These are phyloP conservation scores for Citrus inodora DNA, from an alignment of 345 rosid genomes.

Conservation along the genomic window DNA sequence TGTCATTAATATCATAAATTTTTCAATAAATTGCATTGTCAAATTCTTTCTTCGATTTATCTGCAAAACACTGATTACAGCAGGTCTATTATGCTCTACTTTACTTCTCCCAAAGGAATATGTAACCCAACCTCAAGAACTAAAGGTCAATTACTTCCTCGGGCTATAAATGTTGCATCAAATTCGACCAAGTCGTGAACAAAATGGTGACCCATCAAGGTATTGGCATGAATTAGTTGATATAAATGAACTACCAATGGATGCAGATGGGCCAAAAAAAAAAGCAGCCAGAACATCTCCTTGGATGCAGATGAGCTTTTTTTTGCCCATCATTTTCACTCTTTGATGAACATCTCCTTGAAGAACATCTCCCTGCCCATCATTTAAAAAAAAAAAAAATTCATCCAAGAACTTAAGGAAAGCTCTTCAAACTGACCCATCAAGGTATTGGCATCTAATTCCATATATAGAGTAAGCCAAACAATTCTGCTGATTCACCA, in stretches of 20 bases:
- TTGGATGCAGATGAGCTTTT: background rate
- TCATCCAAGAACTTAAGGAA: constrained; percentile 15
- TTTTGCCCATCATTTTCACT: too few relatives aligned
- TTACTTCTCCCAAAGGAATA: background rate
- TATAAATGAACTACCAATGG: constrained; percentile 18
- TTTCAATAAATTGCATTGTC: too few relatives aligned
- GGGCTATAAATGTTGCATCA: too few relatives aligned
- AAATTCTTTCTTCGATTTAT: background rate
- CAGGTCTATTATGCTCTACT: background rate
- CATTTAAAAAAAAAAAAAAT: too few relatives aligned
- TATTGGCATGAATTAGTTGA: too few relatives aligned
- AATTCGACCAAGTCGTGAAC: too few relatives aligned
- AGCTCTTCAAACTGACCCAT: constrained; percentile 63
- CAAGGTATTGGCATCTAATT: constrained; percentile 63
- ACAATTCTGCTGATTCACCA: constrained; percentile 41
- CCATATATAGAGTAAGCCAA: constrained; percentile 70
- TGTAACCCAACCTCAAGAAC: too few relatives aligned
- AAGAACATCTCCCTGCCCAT: too few relatives aligned
- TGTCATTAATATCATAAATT: too few relatives aligned
- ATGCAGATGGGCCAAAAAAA: constrained; percentile 45
- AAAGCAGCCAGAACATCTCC: constrained; percentile 53
- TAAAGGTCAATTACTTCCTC: too few relatives aligned
- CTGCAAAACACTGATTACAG: background rate
- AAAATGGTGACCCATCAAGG: too few relatives aligned
- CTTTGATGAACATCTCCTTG: too few relatives aligned